Conservation (phyloP, 805 yeast genomes). For the Scheffersomyces stipitis region DNA sequence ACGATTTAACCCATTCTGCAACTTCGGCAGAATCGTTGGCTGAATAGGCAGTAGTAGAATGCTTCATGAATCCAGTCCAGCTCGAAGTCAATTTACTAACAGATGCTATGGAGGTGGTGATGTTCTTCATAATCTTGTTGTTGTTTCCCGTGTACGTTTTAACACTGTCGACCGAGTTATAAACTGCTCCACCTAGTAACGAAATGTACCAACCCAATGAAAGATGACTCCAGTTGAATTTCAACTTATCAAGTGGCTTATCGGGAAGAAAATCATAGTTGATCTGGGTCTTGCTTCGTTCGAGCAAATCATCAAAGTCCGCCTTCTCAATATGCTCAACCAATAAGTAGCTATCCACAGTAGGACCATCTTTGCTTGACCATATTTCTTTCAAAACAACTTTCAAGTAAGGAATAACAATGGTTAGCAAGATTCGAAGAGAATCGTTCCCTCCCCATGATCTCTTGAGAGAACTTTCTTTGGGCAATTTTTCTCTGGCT, state of each 20-base stretch:
- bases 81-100: constrained; percentile 39
- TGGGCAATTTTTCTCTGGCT: constrained; percentile 54
- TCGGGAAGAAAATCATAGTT: constrained; percentile 44
- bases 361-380: constrained; percentile 17
- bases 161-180: constrained; percentile 24
- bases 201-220: constrained; percentile 78
- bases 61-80: constrained; percentile 36
- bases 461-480: constrained; percentile 46
- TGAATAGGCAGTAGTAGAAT: constrained; percentile 3
- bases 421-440: constrained; percentile 37
- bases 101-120: constrained; percentile 32
- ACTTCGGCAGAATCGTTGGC: constrained; percentile 11
- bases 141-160: constrained; percentile 20
- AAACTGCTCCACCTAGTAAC: constrained; percentile 61
- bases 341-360: constrained; percentile 25
- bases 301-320: constrained; percentile 24
- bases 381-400: constrained; percentile 24
- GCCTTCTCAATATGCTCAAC: constrained; percentile 43
- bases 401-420: constrained; percentile 40
- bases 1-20: constrained; percentile 24
- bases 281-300: constrained; percentile 26
- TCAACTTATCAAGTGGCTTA: constrained; percentile 43
- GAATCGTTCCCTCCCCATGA: constrained; percentile 62
- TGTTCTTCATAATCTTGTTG: constrained; percentile 39
- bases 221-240: constrained; percentile 59